Base-by-base conservation (phyloP, 306 rosid species). In the Cyclanthera cordifolia region DNA sequence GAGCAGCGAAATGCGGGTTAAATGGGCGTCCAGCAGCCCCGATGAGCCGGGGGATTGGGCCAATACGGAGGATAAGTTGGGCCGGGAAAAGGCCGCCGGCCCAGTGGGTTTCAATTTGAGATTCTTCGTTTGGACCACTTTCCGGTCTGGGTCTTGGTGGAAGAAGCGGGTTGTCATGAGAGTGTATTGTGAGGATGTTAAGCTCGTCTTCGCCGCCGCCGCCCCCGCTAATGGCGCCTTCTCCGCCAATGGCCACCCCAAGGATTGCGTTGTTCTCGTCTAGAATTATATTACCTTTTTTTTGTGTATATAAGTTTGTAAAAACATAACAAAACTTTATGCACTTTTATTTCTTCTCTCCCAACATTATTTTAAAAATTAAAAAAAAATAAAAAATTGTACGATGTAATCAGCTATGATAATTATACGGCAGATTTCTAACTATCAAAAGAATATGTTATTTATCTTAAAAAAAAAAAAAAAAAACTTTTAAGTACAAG, bases 101-200 rank as follows among this genome's bases (percentile, higher is more conserved):
- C 17, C 19, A 27, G 74, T 80, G 60, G 56, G 41, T 1, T 80
- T 75, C 12, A 8, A 21, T 8, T 0, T 88, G 34, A 82, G 67
- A 60, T 2, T 88, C 17, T 2, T 58, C 16, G 53, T 80, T 23
- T 10, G 24, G 23, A 47, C 77, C 0, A 8, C 41, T 30, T 73
- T 75, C 64, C 78, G 17, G 17, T 14, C 78, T 4, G 23, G 23
- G 1, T 8, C 70, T 0, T 57, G 75, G 68, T 68, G 79, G 69
- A 25, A 75, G 0, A 77, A 68, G 27, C 49, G 4, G 0, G 19
- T 54, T 2, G 1, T 10, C 14, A 2, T 80, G 8, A 12, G 61
- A 8, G 82, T 82, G 5, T 3, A 56, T 45, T 90, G 94, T 49
- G 47, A 41, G 2, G 73, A 72, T 20, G 61, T 88, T 77, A 83